Conservation (phyloP, 1,284 basidiomycete genomes). For the Ustilago shanxiensis region DNA sequence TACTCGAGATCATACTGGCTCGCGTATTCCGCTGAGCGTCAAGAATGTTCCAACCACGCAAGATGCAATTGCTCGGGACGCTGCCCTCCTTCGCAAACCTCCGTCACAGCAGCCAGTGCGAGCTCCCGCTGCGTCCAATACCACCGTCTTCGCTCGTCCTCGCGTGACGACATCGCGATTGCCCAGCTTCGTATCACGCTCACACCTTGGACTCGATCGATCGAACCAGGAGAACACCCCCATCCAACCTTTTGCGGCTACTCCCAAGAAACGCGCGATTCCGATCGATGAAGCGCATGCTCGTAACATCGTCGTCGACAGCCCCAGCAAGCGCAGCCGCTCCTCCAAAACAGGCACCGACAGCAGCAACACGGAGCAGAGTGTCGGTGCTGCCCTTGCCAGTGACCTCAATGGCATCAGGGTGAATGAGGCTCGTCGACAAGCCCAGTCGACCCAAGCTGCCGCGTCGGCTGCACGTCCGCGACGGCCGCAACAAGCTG, state of each 20-base stretch:
- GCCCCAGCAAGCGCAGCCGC: conserved; percentile 57
- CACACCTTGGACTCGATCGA: conserved; percentile 44
- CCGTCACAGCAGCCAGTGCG: conserved; percentile 21
- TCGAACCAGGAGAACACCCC: conserved; percentile 47
- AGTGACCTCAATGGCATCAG: conserved; percentile 46
- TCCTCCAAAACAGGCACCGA: conserved; percentile 54
- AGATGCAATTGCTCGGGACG: conserved; percentile 22
- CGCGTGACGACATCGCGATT: conserved; percentile 29
- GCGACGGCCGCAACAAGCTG: conserved; percentile 24
- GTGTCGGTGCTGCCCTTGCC: conserved; percentile 44
- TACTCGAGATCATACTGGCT: conserved; percentile 29
- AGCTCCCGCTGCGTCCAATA: background rate
- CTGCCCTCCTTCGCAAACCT: conserved; percentile 30
- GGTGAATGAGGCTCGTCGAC: conserved; percentile 34
- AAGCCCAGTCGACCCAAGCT: conserved; percentile 17
- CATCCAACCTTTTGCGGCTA: conserved; percentile 29
- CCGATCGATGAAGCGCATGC: conserved; percentile 64
- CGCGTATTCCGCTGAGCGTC: conserved; percentile 50
- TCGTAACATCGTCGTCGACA: conserved; percentile 57
- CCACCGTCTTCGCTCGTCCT: conserved; percentile 24
- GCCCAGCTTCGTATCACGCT: conserved; percentile 49
- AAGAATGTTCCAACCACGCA: conserved; percentile 48
- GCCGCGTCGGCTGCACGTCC: conserved; percentile 9
- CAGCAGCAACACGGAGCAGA: conserved; percentile 48
- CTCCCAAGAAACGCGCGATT: conserved; percentile 66